Conservation (phyloP, 169 alveolate species). For the Eimeria maxima region DNA sequence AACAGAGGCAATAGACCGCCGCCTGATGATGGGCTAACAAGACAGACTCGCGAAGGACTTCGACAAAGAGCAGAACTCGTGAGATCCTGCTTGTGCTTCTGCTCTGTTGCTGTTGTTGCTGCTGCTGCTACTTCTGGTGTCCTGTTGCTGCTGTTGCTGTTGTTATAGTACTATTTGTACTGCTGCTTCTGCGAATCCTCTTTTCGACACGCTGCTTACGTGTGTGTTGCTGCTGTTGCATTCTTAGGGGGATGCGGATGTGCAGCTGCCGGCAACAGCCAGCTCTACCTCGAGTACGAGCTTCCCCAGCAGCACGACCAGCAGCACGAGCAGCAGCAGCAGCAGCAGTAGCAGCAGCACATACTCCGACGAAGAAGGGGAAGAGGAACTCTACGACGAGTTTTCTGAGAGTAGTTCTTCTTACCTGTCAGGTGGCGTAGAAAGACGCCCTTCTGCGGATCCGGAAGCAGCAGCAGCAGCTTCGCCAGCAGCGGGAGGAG, state of each 20-base stretch:
- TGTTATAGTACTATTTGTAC: not conserved
- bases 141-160: not conserved
- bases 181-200: not conserved
- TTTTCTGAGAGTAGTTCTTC: conserved; percentile 30
- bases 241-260: not conserved
- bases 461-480: conserved; percentile 24
- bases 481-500: not conserved
- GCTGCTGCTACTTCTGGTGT: not conserved
- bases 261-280: not conserved
- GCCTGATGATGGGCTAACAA: conserved; percentile 31
- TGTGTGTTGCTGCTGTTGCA: not conserved
- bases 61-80: conserved; percentile 48
- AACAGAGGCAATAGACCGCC: conserved; percentile 27
- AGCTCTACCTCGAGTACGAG: conserved; percentile 33
- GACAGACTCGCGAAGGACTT: conserved; percentile 36
- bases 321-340: conserved; percentile 62
- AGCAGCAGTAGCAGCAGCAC: conserved; percentile 56
- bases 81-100: conserved; percentile 3
- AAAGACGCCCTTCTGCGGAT: conserved; percentile 7
- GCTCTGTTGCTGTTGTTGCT: conserved; percentile 6
- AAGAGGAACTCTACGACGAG: conserved; percentile 6
- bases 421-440: not conserved
- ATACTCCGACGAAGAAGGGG: not conserved
- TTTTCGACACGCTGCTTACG: not conserved
- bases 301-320: conserved; percentile 17